These are phyloP conservation scores for Diaporthe humulicola DNA, from an alignment of 2,329 filamentous ascomycete species.

Conservation along the genomic window DNA sequence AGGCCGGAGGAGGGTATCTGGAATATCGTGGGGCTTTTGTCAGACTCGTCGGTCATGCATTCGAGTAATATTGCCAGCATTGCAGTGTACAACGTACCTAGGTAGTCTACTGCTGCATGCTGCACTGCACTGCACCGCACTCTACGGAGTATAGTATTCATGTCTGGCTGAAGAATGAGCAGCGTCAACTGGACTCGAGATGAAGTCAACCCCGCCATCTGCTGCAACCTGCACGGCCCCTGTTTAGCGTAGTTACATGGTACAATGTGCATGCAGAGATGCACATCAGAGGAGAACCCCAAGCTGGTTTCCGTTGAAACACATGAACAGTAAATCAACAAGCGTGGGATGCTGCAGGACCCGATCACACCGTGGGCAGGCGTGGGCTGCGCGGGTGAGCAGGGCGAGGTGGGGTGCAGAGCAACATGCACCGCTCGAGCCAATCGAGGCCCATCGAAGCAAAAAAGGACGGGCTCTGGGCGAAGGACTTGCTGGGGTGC, in stretches of 20 bases:
- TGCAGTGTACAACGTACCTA: not conserved
- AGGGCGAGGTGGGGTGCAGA: slow-evolving; percentile 7
- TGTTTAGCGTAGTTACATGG: not conserved
- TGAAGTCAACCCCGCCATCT: slow-evolving; percentile 2
- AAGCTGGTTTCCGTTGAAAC: slow-evolving; percentile 2
- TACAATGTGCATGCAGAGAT: not conserved
- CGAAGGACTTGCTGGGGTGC: not conserved
- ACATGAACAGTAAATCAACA: not conserved
- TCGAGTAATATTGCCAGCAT: not conserved
- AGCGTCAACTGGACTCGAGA: not conserved
- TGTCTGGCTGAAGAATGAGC: not conserved
- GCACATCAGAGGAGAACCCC: not conserved
- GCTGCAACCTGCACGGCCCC: not conserved
- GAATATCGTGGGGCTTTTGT: slow-evolving; percentile 11
- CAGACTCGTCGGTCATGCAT: slow-evolving; percentile 25
- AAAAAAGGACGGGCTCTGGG: not conserved
- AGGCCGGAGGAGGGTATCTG: slow-evolving; percentile 19
- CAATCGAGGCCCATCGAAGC: not conserved
- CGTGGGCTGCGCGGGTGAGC: not conserved
- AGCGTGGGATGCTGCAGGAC: slow-evolving; percentile 14
- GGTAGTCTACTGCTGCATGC: not conserved
- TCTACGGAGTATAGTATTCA: too few relatives aligned
- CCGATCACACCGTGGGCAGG: slow-evolving; percentile 23
- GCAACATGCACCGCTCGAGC: not conserved
- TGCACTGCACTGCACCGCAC: too few relatives aligned